A percentile compares a stretch with the other conserved stretches of the same genome.
phyloP scores from a whole-genome alignment of 768 basidiomycete genomes.

The Termitomyces sp. region DNA sequence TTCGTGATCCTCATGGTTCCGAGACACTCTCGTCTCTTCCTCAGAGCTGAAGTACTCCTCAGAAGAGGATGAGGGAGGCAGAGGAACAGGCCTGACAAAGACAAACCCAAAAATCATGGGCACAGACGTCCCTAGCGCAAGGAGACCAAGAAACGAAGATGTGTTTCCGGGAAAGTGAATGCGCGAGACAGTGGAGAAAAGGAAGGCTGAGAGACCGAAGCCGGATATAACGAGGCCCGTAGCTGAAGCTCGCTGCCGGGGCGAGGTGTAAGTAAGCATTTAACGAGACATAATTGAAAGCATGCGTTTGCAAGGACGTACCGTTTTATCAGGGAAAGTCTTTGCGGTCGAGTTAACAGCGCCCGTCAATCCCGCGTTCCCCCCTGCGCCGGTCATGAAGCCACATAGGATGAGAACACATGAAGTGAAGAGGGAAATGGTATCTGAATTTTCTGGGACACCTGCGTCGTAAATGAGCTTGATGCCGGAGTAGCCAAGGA shows the following conservation, averaged over 20 bases:
- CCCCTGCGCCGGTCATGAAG: conserved; percentile 74
- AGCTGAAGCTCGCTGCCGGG: conserved; percentile 61
- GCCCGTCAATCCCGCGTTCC: conserved; percentile 65
- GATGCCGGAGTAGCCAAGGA: conserved; percentile 75
- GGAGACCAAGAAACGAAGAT: conserved; percentile 67
- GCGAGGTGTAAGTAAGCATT: neutral
- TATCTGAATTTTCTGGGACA: conserved; percentile 25
- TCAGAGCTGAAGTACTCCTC: neutral
- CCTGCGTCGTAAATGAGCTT: conserved; percentile 59
- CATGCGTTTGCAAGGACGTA: conserved; percentile 30
- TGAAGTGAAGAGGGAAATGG: conserved; percentile 40
- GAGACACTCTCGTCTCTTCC: neutral
- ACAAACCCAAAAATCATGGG: conserved; percentile 80
- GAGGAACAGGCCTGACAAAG: conserved; percentile 64
- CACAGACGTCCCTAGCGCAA: conserved; percentile 72
- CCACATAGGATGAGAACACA: conserved; percentile 53
- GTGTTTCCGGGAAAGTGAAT: conserved; percentile 72
- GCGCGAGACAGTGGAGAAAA: conserved; percentile 77
- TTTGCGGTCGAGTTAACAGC: conserved; percentile 81
- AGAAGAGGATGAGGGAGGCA: conserved; percentile 51
- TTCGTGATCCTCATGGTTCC: neutral
- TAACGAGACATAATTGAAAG: neutral
- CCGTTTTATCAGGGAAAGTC: conserved; percentile 67
- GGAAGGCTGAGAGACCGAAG: conserved; percentile 88
- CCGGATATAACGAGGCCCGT: conserved; percentile 81